Evolutionary conservation across 306 rosid genomes (phyloP), one percentile per base, ranked within the genome.

Genomic region (Quercus robur): DNA sequence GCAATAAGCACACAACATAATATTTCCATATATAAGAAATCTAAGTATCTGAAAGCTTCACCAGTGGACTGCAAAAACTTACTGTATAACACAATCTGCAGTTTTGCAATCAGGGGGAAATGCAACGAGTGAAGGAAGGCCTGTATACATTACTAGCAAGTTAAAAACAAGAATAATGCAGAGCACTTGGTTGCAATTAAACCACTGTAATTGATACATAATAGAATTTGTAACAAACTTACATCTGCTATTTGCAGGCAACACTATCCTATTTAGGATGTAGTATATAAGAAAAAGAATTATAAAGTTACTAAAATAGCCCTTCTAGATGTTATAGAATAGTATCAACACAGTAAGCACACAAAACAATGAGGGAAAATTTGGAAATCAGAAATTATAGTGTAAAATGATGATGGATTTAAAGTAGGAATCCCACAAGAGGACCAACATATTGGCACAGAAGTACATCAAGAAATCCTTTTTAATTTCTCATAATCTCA

Each of bases 121-220:
- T 80, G 91, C 94, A 71, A 93, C 85, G 75, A 94, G 75, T 54
- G 90, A 90, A 63, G 99, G 99, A 79, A 94, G 76, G 67, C 97
- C 97, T 94, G 94, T 31, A 79, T 33, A 75, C 70, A 28, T 49
- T 25, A 70, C 71, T 63, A 19, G 78, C 35, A 64, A 17, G 73
- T 88, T 69, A 84, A 49, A 41, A 69, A 77, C 67, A 33, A 67
- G 26, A 67, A 67, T 18, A 67, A 6, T 9, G 11, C 11, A n/a
- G 21, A 64, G 70, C 30, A 17, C 68, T 26, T 62, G 68, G 38
- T 23, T 26, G 33, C 28, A 62, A 62, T 62, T 26, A 26, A 62
- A 62, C 7, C 4, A 6, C 68, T 62, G 5, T 26, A 62, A 26
- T 26, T 5, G 19, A 13, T 23, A 5, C 38, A 62, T 5, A 11